Conservation (phyloP, 306 rosid species). For the Dalbergia oliveri region DNA sequence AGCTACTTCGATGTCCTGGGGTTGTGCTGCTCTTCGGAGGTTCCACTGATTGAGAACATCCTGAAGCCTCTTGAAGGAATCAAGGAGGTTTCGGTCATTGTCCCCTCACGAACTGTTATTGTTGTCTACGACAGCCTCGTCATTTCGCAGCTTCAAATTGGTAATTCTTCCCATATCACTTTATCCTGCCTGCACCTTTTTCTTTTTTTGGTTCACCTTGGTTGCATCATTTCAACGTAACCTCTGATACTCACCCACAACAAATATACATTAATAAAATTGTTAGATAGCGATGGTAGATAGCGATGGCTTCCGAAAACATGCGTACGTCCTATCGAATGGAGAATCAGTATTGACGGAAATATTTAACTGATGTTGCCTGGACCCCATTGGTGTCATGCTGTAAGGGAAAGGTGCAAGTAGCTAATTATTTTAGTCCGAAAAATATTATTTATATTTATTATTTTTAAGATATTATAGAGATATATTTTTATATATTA, state of each 20-base stretch:
- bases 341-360: background rate
- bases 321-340: background rate
- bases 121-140: constrained; percentile 76
- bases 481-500: no score
- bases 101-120: constrained; percentile 81
- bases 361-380: constrained; percentile 7
- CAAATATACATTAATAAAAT: no score
- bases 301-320: background rate
- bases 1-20: constrained; percentile 94
- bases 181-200: background rate
- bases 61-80: constrained; percentile 73
- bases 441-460: no score
- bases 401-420: background rate
- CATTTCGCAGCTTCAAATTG: constrained; percentile 85
- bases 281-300: no score
- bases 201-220: background rate
- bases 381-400: constrained; percentile 17
- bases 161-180: constrained; percentile 41
- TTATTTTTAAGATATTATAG: no score
- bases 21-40: constrained; percentile 88
- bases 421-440: constrained; percentile 8
- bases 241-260: no score
- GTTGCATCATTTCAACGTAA: no score
- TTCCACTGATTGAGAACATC: constrained; percentile 73
- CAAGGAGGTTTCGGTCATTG: constrained; percentile 76